Conservation (phyloP, 164 flowering plant genomes). For the grape (Vitis vinifera) region ASM3070453v1 NC_081818.1:23834501-23835000, state of each 20-base stretch:
- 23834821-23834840: conserved; percentile 75
- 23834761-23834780: conserved; percentile 1
- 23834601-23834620: conserved; percentile 98
- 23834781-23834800: conserved; percentile 75
- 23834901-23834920: conserved; percentile 59
- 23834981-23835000: no score
- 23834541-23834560: conserved; percentile 94
- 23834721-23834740: not conserved
- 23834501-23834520: not conserved
- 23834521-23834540: conserved; percentile 42
- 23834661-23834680: conserved; percentile 81
- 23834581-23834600: conserved; percentile 96
- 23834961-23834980: no score
- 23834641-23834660: conserved; percentile 77
- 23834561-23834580: conserved; percentile 92
- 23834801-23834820: conserved; percentile 72
- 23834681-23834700: conserved; percentile 97
- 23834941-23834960: no score
- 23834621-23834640: conserved; percentile 93
- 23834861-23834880: conserved; percentile 98
- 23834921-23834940: not conserved
- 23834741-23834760: not conserved
- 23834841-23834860: conserved; percentile 91
- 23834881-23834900: conserved; percentile 91
- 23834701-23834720: conserved; percentile 67